A percentile compares a stretch with the other conserved stretches of the same genome.
These are phyloP conservation scores for Cutaneotrichosporon dermatis DNA, from an alignment of 1,284 basidiomycete species.

Conservation along the genomic window DNA sequence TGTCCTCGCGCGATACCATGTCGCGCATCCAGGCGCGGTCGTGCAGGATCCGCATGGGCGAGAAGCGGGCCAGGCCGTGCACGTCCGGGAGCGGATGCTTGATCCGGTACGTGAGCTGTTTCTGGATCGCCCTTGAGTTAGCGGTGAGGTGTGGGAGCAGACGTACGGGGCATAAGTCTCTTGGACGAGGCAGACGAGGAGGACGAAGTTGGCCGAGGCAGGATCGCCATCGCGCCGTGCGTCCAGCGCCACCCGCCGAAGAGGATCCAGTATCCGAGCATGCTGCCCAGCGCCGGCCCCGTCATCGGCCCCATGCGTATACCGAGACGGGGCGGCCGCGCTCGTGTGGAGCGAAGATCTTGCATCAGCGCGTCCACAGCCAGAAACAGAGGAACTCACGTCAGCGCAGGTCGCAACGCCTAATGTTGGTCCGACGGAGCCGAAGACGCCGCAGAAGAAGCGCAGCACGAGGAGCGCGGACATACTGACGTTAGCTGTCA, in stretches of 20 bases:
- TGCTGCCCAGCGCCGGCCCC: slow-evolving; percentile 42
- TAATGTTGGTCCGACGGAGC: slow-evolving; percentile 41
- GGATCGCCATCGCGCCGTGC: slow-evolving; percentile 42
- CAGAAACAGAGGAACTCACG: slow-evolving; percentile 19
- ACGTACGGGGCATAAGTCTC: slow-evolving; percentile 48
- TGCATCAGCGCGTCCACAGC: neutral
- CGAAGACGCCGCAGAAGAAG: slow-evolving; percentile 44
- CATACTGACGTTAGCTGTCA: slow-evolving; percentile 29
- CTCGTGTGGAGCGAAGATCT: slow-evolving; percentile 40
- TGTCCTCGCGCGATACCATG: slow-evolving; percentile 37
- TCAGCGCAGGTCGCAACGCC: slow-evolving; percentile 48
- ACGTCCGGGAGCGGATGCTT: slow-evolving; percentile 21
- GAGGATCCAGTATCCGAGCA: slow-evolving; percentile 46
- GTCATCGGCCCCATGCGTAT: slow-evolving; percentile 46
- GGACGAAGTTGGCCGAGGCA: slow-evolving; percentile 35
- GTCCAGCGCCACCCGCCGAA: slow-evolving; percentile 45
- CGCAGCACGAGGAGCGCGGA: slow-evolving; percentile 38
- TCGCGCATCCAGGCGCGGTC: slow-evolving; percentile 35
- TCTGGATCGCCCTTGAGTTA: slow-evolving; percentile 32
- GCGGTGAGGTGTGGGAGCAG: neutral
- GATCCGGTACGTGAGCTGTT: slow-evolving; percentile 30
- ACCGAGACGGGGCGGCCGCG: slow-evolving; percentile 43
- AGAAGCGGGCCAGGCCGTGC: slow-evolving; percentile 15
- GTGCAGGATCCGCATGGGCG: slow-evolving; percentile 21
- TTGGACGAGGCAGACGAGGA: slow-evolving; percentile 28